Base-by-base conservation (phyloP, 768 basidiomycete genomes). In the Rubroboletus pulcherrimus region DNA sequence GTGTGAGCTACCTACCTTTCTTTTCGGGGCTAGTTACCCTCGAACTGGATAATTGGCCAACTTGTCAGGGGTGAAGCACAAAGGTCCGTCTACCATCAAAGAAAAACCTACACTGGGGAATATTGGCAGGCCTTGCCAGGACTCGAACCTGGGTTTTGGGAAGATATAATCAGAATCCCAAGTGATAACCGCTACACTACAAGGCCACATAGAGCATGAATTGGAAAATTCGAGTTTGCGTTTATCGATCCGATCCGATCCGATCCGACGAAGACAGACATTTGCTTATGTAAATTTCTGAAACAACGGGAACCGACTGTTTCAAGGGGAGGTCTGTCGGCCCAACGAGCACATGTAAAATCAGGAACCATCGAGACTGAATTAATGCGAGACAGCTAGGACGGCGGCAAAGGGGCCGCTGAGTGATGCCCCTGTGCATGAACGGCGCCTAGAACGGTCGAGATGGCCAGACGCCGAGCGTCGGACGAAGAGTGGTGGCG, bases 171-270 rank as follows among this genome's bases (percentile, higher is more conserved):
- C 71, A 73, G 72, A 73, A 74, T 73, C 72, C 63, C 64, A 66
- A 63, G 72, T 74, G 72, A 73, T 73, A 70, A 73, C 72, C 72
- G 58, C 72, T 73, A 73, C 71, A 73, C 73, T 73, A 73, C 66
- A 72, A 49, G 51, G 57, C 66, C 65, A 21, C 45, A 12, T 15
- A 2, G 19, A n/a, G 4, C 0, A 2, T 21, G 11, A 1, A 12
- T 19, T 45, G 6, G 7, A 7, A n/a, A 1, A 19, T 42, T 4
- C 12, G 17, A n/a, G 2, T 43, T 17, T 3, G 17, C 43, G 3
- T 24, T 9, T 17, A 9, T 17, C 2, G 26, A 43, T 29, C 15
- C n/a, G n/a, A n/a, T 43, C 43, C 10, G 26, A 30, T 44, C 30
- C 17, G 29, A 44, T 41, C 40, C 7, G 40, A n/a, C 7, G 40